A percentile compares a stretch with the other conserved stretches of the same genome.
Conservation (phyloP, 257 asterid genomes). For the Lycium ferocissimum region DNA sequence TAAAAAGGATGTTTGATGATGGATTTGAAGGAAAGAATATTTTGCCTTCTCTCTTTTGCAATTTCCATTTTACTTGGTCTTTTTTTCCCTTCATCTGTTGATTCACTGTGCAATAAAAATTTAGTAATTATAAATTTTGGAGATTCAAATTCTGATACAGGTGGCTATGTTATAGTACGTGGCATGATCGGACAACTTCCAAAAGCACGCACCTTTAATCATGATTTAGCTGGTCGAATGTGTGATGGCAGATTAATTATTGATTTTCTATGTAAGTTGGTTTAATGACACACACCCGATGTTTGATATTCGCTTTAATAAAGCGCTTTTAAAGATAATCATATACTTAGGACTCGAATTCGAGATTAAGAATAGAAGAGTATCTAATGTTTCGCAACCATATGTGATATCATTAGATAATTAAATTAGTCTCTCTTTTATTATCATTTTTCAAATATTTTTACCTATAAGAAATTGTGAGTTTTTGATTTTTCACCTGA, state of each 20-base stretch:
- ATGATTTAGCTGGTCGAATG: slow-evolving; percentile 46
- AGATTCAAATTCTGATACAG: slow-evolving; percentile 62
- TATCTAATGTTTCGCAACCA: too few relatives aligned
- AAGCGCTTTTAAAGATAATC: not conserved
- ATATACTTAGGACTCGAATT: too few relatives aligned
- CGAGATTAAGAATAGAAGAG: too few relatives aligned
- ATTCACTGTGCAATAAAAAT: slow-evolving; percentile 35
- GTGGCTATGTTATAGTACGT: slow-evolving; percentile 45
- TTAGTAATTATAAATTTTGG: slow-evolving; percentile 58
- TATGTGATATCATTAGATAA: too few relatives aligned
- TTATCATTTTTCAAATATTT: too few relatives aligned
- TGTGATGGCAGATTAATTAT: slow-evolving; percentile 54
- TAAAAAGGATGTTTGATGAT: not conserved
- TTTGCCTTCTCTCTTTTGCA: not conserved
- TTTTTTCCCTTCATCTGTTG: not conserved
- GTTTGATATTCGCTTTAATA: not conserved
- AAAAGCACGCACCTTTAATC: slow-evolving; percentile 45
- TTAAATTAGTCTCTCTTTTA: too few relatives aligned
- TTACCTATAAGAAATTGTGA: too few relatives aligned
- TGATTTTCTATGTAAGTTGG: slow-evolving; percentile 54
- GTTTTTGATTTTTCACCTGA: too few relatives aligned
- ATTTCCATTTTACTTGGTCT: slow-evolving; percentile 20
- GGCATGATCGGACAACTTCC: slow-evolving; percentile 52
- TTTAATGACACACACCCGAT: not conserved
- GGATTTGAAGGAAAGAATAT: slow-evolving; percentile 23